Conservation (phyloP, 208 protist genomes). For the Phytomonas sp. region DNA sequence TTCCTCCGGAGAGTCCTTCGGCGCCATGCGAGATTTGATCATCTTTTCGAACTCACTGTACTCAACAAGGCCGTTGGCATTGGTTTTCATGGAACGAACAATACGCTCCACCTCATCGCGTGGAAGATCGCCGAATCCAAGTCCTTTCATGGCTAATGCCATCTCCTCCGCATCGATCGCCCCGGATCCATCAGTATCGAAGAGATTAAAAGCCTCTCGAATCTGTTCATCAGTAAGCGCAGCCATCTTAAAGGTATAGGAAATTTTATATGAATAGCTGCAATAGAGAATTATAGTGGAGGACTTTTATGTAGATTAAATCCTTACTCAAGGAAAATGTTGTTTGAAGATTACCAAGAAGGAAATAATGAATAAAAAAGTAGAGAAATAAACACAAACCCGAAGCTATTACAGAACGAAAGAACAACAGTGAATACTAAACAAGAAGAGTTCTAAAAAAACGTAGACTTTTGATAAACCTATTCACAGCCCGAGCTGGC, state of each 20-base stretch:
- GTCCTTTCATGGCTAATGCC: constrained; percentile 92
- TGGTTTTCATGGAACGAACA: constrained; percentile 73
- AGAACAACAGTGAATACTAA: not conserved
- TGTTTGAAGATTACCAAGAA: too few relatives aligned
- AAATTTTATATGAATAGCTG: too few relatives aligned
- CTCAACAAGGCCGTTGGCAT: constrained; percentile 84
- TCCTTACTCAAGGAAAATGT: too few relatives aligned
- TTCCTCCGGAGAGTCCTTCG: constrained; percentile 92
- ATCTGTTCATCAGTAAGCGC: constrained; percentile 91
- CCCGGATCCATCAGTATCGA: constrained; percentile 93
- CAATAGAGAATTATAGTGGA: too few relatives aligned
- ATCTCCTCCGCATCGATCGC: constrained; percentile 92
- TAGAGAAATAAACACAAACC: not conserved
- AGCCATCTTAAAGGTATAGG: constrained; percentile 13
- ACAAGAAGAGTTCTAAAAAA: constrained; percentile 5
- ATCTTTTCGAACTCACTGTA: constrained; percentile 88
- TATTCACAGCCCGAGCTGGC: not conserved
- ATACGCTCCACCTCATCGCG: constrained; percentile 92
- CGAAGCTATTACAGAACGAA: not conserved
- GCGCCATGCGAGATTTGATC: constrained; percentile 87
- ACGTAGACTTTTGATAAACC: not conserved
- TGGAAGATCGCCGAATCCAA: constrained; percentile 91
- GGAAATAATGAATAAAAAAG: constrained; percentile 13
- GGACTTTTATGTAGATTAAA: too few relatives aligned
- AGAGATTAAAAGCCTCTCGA: constrained; percentile 96